Base-by-base conservation (phyloP, 805 yeast species). In the Teunomyces tritomae region DNA sequence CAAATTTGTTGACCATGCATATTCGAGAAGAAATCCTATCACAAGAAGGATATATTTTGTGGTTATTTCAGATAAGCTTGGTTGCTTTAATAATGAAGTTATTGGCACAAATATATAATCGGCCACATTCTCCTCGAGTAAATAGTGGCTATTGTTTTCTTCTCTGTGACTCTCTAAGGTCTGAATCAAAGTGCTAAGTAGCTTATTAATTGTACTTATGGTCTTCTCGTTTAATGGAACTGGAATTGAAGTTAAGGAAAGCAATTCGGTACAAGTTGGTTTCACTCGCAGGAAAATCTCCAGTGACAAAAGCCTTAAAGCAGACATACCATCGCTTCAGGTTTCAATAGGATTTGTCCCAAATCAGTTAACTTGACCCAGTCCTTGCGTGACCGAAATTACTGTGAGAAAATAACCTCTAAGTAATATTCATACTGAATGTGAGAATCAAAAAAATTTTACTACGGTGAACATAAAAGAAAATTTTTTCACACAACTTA, bases 101-200 rank as follows among this genome's bases (percentile, higher is more conserved):
- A 72, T 29, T 2, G 78, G 78, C 44, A 67, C 69, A 49, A 73
- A 73, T 2, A 73, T 57, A 49, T 72, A 72, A 57, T 72, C 77
- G 0, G 75, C 76, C 8, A 73, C 46, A 14, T 61, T 67, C 3
- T 63, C 47, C 2, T 71, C 57, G 2, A 72, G 39, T 2, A 52
- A 39, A 48, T 68, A 71, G 2, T 49, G 45, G 8, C 17, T 28
- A 8, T 40, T 30, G n/a, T 45, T 37, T 9, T 45, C 14, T 13
- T 26, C 28, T 3, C 39, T 36, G 44, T 61, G 66, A 7, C 43
- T 28, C 3, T 55, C 42, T n/a, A 67, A 54, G 11, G 43, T 33
- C 1, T 42, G 28, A 3, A 13, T 9, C 36, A 42, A 42, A 10
- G 10, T 24, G 6, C 8, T 8, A 6, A 42, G 17, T 10, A 42